Conservation (phyloP, 495 filamentous ascomycete genomes). For the Aspergillus campestris region DNA sequence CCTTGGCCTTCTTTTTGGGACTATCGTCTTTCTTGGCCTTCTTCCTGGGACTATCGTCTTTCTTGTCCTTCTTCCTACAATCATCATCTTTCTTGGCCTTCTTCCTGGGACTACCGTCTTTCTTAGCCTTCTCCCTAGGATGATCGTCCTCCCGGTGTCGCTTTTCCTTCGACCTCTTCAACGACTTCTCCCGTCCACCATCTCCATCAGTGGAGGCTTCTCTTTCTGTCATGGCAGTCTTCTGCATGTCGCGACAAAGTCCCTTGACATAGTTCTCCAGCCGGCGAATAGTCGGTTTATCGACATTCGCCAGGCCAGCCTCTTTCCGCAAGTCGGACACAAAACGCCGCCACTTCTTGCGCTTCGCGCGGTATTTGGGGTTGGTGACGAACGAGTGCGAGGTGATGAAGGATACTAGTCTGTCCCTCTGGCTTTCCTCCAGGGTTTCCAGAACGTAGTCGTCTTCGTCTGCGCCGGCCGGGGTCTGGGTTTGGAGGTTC, state of each 20-base stretch:
- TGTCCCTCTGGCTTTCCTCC: too few relatives aligned
- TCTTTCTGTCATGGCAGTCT: slow-evolving; percentile 12
- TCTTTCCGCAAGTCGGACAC: too few relatives aligned
- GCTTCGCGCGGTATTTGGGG: too few relatives aligned
- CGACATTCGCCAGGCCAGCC: too few relatives aligned
- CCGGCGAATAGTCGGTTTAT: background rate
- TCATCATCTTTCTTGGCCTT: background rate
- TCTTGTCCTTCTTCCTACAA: background rate
- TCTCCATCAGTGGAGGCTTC: background rate
- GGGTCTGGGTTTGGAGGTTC: too few relatives aligned
- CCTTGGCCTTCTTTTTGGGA: background rate
- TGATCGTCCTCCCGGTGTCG: slow-evolving; percentile 9
- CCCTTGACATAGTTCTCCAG: too few relatives aligned
- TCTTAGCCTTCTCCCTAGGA: background rate
- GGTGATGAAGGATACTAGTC: too few relatives aligned
- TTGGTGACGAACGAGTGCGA: too few relatives aligned
- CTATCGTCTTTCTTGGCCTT: background rate
- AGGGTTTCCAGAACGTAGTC: too few relatives aligned
- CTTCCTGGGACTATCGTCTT: background rate
- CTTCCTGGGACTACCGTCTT: background rate
- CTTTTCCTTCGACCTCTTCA: slow-evolving; percentile 8
- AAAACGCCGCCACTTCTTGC: too few relatives aligned
- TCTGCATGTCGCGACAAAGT: slow-evolving; percentile 12
- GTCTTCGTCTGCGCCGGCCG: too few relatives aligned
- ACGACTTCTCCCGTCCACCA: slow-evolving; percentile 2